Percentiles rank a stretch among this genome's conserved stretches.
Evolutionary conservation across 2,329 filamentous ascomycete genomes (phyloP).

Genomic region (Endothia cerciana): DNA sequence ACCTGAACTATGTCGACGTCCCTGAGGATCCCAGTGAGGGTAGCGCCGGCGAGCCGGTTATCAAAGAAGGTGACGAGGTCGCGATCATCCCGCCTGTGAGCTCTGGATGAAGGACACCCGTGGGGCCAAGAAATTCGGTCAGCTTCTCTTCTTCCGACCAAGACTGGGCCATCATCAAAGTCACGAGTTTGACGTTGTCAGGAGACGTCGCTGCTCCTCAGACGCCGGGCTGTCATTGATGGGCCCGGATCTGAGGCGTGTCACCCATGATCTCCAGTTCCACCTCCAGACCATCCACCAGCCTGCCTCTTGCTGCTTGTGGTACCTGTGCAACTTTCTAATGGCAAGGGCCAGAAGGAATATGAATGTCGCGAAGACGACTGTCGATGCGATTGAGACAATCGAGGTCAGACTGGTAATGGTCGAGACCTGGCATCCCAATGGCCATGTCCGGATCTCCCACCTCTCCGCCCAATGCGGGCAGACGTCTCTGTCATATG

Average conservation of each 20-base stretch:
- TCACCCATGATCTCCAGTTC: constrained; percentile 15
- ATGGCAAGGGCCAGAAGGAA: constrained; percentile 30
- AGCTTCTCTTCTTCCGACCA: background rate
- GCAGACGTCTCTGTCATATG: constrained; percentile 54
- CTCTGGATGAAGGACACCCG: constrained; percentile 66
- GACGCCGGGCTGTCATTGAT: background rate
- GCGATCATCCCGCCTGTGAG: constrained; percentile 88
- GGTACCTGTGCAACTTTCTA: constrained; percentile 24
- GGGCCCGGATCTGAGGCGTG: background rate
- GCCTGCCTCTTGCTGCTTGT: constrained; percentile 25
- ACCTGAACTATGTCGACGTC: constrained; percentile 79
- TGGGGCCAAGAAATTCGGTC: background rate
- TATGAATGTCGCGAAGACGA: constrained; percentile 35
- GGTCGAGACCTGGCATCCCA: constrained; percentile 48
- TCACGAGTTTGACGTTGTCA: constrained; percentile 26
- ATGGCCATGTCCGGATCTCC: constrained; percentile 44
- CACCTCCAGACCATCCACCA: constrained; percentile 33
- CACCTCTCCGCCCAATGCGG: constrained; percentile 54
- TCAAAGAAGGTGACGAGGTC: constrained; percentile 79
- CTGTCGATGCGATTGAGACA: constrained; percentile 40
- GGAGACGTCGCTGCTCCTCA: constrained; percentile 32
- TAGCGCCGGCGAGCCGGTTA: constrained; percentile 49
- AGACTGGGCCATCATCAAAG: background rate
- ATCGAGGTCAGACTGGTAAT: constrained; percentile 45
- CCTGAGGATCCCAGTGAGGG: constrained; percentile 50